A percentile compares a stretch with the other conserved stretches of the same genome.
Conservation (phyloP, 1,139 yeast species). For the Komagataea norvegica region DNA sequence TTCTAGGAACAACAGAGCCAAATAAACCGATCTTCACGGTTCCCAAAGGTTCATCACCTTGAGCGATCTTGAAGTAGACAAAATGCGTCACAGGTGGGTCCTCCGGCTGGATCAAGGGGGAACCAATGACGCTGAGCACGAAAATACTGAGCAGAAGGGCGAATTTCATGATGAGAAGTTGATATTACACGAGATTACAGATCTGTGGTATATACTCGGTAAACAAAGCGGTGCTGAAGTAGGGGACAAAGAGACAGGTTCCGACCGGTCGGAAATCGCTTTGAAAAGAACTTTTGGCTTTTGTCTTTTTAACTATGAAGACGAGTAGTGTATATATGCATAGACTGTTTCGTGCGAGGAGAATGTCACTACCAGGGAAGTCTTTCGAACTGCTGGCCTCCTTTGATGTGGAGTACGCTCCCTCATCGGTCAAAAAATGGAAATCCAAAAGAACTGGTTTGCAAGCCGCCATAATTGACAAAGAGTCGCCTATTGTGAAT, state of each 20-base stretch:
- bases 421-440: conserved; percentile 67
- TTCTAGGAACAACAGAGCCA: conserved; percentile 70
- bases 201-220: too few species aligned
- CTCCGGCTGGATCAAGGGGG: conserved; percentile 7
- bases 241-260: too few species aligned
- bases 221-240: too few species aligned
- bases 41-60: conserved; percentile 57
- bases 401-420: conserved; percentile 59
- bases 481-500: conserved; percentile 83
- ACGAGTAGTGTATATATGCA: too few species aligned
- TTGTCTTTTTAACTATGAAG: too few species aligned
- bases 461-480: conserved; percentile 69
- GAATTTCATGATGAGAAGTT: conserved; percentile 9
- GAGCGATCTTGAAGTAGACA: conserved; percentile 57
- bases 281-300: too few species aligned
- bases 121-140: conserved; percentile 7
- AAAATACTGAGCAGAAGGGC: conserved; percentile 6
- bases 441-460: conserved; percentile 73
- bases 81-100: conserved; percentile 62
- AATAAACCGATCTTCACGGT: conserved; percentile 64
- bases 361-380: conserved; percentile 4
- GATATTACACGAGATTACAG: too few species aligned
- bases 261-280: too few species aligned
- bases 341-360: not conserved
- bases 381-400: conserved; percentile 42